phyloP scores from a whole-genome alignment of 148 eudicot species.

The Silene latifolia region DNA sequence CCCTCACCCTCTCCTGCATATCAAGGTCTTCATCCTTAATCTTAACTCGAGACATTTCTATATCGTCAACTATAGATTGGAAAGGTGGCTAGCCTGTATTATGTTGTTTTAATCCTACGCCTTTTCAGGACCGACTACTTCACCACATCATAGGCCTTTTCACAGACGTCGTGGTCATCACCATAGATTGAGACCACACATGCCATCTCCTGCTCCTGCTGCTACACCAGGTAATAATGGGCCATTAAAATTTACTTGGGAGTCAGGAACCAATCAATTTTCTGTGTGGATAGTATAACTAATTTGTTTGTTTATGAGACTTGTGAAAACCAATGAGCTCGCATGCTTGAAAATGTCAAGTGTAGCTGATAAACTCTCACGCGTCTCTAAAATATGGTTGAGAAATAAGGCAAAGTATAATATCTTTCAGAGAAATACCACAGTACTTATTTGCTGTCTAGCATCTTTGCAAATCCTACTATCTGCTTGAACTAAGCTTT shows the following conservation, averaged over 20 bases:
- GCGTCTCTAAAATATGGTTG: too few species aligned
- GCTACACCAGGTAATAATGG: constrained; percentile 46
- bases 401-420: too few species aligned
- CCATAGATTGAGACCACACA: constrained; percentile 37
- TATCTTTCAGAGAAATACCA: too few species aligned
- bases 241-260: background rate
- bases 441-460: too few species aligned
- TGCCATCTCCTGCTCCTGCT: constrained; percentile 51
- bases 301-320: background rate
- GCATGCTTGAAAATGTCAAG: background rate
- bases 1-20: constrained; percentile 57
- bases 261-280: background rate
- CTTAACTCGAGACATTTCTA: background rate
- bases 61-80: background rate
- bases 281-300: background rate
- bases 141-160: constrained; percentile 32
- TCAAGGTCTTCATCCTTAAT: constrained; percentile 45
- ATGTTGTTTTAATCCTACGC: constrained; percentile 14
- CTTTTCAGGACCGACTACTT: constrained; percentile 44
- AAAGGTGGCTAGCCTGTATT: background rate
- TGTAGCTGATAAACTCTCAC: too few species aligned
- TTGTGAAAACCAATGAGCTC: background rate
- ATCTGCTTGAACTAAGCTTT: too few species aligned
- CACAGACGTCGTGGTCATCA: constrained; percentile 41
- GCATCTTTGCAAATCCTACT: too few species aligned